Base-by-base conservation (phyloP, 345 rosid genomes). In the Eutrema yunnanense region DNA sequence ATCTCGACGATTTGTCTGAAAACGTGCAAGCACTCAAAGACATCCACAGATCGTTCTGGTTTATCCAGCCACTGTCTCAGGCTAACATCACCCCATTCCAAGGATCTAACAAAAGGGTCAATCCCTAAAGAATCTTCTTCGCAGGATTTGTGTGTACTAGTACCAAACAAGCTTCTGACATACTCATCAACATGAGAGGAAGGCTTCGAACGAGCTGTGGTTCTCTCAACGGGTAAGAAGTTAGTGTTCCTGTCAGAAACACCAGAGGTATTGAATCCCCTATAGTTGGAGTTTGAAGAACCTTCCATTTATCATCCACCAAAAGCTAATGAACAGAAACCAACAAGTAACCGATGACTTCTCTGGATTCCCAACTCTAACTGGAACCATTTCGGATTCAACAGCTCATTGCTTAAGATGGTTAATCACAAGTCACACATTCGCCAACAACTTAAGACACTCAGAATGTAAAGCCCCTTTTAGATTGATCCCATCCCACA, bases 41-140 rank as follows among this genome's bases (percentile, higher is more conserved):
- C 87, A 79, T 92, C 97, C 2, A 90, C 86, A 11, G 82, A 65
- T 10, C 97, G 75, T 59, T 88, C 88, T 0, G 92, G 94, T 66
- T 84, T 88, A 78, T 95, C 97, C 73, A 95, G 73, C 99, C 99
- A 95, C 52, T 92, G 96, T 73, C 99, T 86, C 84, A 95, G 81
- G 83, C 99, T 95, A 61, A 92, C 79, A 83, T 95, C 96, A 46
- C 82, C 96, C 89, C 96, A 89, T 74, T 88, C 96, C 73, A 83
- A 57, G 49, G 84, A 66, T 55, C 80, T 78, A 46, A 82, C 76
- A 74, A 83, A 89, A 71, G 83, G 95, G 67, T 84, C 83, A 60
- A 67, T 67, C 9, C 80, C 80, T 13, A 77, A 73, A 62, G 82
- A 91, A 75, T 87, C 87, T 55, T 86, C 90, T 29, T 69, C 79